Percentiles rank a stretch among this genome's conserved stretches.
Conservation (phyloP, 352 stramenopile genomes). For the Pythium volutum region DNA sequence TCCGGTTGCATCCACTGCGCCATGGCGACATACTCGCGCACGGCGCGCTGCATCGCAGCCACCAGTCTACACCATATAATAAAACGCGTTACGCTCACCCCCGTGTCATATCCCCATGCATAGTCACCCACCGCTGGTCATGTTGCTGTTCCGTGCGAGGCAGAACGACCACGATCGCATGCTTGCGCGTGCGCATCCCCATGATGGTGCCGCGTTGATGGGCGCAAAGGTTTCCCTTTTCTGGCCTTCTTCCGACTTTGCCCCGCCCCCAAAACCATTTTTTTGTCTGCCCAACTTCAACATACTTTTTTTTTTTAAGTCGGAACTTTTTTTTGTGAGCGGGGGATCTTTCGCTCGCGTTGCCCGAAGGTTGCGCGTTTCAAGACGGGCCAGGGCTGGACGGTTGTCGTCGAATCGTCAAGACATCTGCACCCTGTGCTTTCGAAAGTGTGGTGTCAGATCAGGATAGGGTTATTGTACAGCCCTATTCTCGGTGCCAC, state of each 20-base stretch:
- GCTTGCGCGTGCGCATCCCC: constrained; percentile 20
- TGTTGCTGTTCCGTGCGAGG: not conserved
- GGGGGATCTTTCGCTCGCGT: not conserved
- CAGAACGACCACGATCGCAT: constrained; percentile 30
- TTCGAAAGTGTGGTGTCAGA: constrained; percentile 2
- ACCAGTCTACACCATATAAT: constrained; percentile 3
- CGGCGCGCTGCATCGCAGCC: constrained; percentile 10
- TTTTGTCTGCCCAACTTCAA: constrained; percentile 29
- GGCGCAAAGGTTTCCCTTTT: not conserved
- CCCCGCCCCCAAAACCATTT: not conserved
- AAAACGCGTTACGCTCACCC: not conserved
- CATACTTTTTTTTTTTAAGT: constrained; percentile 11
- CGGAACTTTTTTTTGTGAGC: not conserved
- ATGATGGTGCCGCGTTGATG: not conserved
- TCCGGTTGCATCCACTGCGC: constrained; percentile 20
- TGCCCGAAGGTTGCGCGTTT: constrained; percentile 26
- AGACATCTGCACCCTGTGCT: not conserved
- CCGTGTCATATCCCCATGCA: not conserved
- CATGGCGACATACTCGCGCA: constrained; percentile 20
- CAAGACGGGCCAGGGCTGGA: constrained; percentile 5
- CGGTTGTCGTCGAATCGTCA: constrained; percentile 8
- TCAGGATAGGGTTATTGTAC: not conserved
- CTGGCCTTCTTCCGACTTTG: constrained; percentile 2
- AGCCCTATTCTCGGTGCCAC: constrained; percentile 1
- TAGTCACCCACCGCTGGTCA: not conserved